Conservation (phyloP, 176 grass and related monocot genomes). For the Aegilops longissima region DNA sequence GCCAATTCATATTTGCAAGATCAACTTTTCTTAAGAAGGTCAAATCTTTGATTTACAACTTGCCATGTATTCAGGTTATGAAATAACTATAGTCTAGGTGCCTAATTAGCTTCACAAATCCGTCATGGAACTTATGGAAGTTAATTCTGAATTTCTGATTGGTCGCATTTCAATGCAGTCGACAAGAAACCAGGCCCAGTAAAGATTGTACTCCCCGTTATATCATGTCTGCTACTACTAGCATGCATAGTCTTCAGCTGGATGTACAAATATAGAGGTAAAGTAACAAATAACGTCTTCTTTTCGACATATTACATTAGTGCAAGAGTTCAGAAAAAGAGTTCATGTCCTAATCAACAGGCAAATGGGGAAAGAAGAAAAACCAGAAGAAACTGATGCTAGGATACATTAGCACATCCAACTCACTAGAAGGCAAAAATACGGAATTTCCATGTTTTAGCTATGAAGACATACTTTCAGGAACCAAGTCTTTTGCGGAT, state of each 20-base stretch:
- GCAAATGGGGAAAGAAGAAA: not conserved
- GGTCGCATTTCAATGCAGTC: not conserved
- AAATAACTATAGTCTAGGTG: not conserved
- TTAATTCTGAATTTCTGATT: not conserved
- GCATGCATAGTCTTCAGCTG: not conserved
- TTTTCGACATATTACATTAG: not conserved
- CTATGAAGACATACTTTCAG: slow-evolving; percentile 12
- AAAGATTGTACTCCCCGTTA: not conserved
- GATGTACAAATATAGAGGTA: slow-evolving; percentile 17
- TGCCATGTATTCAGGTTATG: not conserved
- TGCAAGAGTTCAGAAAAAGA: not conserved
- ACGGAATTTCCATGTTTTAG: slow-evolving; percentile 14
- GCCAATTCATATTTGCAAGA: no score
- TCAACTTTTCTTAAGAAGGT: no score
- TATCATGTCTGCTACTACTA: not conserved
- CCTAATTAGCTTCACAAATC: not conserved
- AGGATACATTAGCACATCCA: not conserved
- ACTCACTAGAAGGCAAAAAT: not conserved
- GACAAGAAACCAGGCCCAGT: not conserved
- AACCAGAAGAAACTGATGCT: not conserved
- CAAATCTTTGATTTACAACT: no score
- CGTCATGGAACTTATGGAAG: not conserved
- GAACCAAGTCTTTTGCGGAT: slow-evolving; percentile 43
- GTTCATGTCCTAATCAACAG: not conserved
- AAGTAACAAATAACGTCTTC: not conserved